Evolutionary conservation across 352 stramenopile genomes (phyloP), one percentile per base, ranked within the genome.

Genomic region (Globisporangium apiculatum): DNA sequence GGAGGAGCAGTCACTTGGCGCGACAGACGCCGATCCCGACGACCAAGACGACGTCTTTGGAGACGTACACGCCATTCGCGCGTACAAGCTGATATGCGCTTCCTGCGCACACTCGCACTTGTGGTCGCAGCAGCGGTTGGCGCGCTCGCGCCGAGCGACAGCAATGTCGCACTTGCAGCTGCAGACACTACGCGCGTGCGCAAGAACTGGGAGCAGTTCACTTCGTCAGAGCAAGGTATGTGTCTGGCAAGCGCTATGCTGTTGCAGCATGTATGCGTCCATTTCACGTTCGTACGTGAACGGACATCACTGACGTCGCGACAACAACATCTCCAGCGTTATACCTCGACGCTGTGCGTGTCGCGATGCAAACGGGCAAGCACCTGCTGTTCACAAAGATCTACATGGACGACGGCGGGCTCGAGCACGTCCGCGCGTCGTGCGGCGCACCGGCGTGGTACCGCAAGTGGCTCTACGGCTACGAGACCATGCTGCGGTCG

Each of bases 401-500:
- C 11, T 83, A 83, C 59, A 82, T 83, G 73, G 65, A 85, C 37
- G 41, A 53, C 2, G 48, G 43, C 7, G 67, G 69, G 54, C 57
- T 83, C 35, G 48, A 69, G 4, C 61, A 69, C 48, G 75, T 83
- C 3, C 73, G 69, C 9, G 62, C 58, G 38, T 83, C 70, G 2
- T 87, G 79, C 24, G 74, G 78, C 17, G 74, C 75, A 8, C 66
- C 74, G 0, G 73, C 73, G 11, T 89, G 79, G 79, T 79, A 89
- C 58, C 79, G 79, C 51, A 86, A 84, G 60, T 89, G 71, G 43
- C 55, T 89, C 42, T 61, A 83, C 24, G 79, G 68, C 3, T 89
- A 87, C 52, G 79, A 87, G 61, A 87, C 69, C 64, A 89, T 89
- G 79, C 62, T 89, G 47, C 76, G 75, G 9, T 74, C 67, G 40